Base-by-base conservation (phyloP, 768 basidiomycete genomes). In the Xerocomellus dryophilus region DNA sequence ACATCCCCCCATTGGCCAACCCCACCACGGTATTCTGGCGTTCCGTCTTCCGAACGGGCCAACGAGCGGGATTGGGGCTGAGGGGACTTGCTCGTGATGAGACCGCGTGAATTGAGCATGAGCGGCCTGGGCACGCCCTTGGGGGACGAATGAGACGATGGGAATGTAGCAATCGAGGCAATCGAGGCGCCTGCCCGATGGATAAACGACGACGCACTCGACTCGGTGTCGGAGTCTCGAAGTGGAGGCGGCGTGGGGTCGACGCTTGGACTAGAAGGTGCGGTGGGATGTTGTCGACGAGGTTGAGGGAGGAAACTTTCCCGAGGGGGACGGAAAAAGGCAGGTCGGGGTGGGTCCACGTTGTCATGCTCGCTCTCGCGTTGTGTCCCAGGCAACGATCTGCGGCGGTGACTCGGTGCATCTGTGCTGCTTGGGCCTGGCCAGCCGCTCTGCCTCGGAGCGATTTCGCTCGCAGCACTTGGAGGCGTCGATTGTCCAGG, bases 71-170 rank as follows among this genome's bases (percentile, higher is more conserved):
- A 29, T 21, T 55, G 56, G 3, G 77, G 69, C 10, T 50, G 52
- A 6, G 54, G 2, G 8, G 62, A 27, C 23, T 47, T 65, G 36
- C 6, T 60, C 3, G 76, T 75, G 14, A 82, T 73, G 5, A 76
- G 64, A 14, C 75, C 73, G 1, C 74, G 72, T 21, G 86, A 80
- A 63, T 70, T 82, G 36, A 92, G 74, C 43, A 90, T 71, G 34
- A 92, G 73, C 1, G 90, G 89, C 8, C 79, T 77, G 0, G 90
- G 89, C 2, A 74, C 85, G 44, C 74, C 70, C 72, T 80, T 87
- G 2, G 76, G 68, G 14, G 73, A 59, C 41, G 62, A 42, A 12
- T 62, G 46, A 27, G 69, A 73, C 6, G 67, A 59, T 32, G 68
- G 62, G 45, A 82, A 67, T 21, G 77, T 68, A 9, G 76, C 66